These are phyloP conservation scores for Mitragyna speciosa DNA, from an alignment of 257 asterid species.

Conservation along the genomic window DNA sequence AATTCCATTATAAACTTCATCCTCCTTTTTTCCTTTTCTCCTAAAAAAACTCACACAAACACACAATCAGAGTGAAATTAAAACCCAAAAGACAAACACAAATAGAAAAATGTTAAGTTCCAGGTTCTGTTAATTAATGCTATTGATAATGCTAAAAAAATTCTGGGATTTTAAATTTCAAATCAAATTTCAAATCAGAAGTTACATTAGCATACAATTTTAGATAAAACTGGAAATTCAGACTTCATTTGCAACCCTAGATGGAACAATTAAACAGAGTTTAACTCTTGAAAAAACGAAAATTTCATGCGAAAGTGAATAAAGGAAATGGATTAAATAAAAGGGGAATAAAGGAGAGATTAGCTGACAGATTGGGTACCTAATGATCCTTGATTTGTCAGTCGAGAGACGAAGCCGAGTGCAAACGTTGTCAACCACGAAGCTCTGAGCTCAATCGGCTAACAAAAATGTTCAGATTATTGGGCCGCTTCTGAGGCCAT, in stretches of 20 bases:
- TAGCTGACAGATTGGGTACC: background rate
- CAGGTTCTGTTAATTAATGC: background rate
- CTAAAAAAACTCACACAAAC: background rate
- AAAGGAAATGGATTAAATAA: background rate
- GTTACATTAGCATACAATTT: background rate
- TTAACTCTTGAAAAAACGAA: background rate
- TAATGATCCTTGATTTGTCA: background rate
- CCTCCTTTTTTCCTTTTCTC: background rate
- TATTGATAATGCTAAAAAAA: background rate
- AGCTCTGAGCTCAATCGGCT: background rate
- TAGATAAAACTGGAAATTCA: background rate
- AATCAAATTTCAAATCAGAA: no score
- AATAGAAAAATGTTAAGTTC: background rate
- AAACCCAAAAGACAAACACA: background rate
- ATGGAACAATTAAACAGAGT: background rate
- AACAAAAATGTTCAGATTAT: no score
- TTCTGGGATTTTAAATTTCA: background rate
- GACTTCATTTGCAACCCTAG: background rate
- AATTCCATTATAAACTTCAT: constrained; percentile 89
- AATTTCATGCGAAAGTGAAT: background rate
- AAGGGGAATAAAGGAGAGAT: background rate
- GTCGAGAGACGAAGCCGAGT: background rate
- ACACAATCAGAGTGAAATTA: background rate
- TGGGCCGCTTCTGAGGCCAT: background rate
- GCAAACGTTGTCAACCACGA: background rate